phyloP scores from a whole-genome alignment of 2,329 filamentous ascomycete genomes.

The Fusarium oligoseptatum region DNA sequence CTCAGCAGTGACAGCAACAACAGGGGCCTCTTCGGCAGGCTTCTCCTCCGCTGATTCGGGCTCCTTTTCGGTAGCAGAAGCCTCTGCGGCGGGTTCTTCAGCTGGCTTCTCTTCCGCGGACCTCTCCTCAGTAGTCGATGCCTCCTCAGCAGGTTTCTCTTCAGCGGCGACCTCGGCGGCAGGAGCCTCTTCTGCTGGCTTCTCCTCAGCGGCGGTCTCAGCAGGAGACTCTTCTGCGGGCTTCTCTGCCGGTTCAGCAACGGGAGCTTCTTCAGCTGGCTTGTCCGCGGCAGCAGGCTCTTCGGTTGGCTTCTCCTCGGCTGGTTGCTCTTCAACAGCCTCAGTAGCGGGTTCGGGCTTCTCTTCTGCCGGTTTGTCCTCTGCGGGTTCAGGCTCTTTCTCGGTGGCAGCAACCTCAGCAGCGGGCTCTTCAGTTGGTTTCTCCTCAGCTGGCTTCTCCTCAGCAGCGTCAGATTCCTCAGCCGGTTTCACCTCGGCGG shows the following conservation, averaged over 20 bases:
- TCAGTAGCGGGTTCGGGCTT: background rate
- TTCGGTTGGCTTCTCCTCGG: conserved; percentile 8
- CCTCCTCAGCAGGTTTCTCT: background rate
- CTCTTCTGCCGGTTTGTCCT: background rate
- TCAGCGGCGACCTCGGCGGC: conserved; percentile 2
- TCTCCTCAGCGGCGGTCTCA: conserved; percentile 2
- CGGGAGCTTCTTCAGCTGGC: background rate
- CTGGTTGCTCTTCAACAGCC: conserved; percentile 10
- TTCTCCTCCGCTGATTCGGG: background rate
- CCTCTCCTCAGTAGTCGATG: background rate
- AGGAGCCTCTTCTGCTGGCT: conserved; percentile 1
- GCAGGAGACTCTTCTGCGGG: background rate
- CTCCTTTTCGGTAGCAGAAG: conserved; percentile 9
- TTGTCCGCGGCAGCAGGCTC: background rate
- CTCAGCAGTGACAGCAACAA: conserved; percentile 5
- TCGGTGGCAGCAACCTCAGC: background rate
- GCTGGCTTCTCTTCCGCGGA: background rate
- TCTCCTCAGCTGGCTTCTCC: conserved; percentile 23
- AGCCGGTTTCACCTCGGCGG: conserved; percentile 16
- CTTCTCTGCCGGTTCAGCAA: background rate
- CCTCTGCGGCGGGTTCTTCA: background rate
- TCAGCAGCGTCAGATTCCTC: conserved; percentile 17
- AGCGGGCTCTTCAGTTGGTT: conserved; percentile 2
- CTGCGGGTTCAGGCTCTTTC: background rate
- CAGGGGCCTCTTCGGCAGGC: conserved; percentile 8